Conservation (phyloP, 345 rosid genomes). For the Sisymbrium irio region DNA sequence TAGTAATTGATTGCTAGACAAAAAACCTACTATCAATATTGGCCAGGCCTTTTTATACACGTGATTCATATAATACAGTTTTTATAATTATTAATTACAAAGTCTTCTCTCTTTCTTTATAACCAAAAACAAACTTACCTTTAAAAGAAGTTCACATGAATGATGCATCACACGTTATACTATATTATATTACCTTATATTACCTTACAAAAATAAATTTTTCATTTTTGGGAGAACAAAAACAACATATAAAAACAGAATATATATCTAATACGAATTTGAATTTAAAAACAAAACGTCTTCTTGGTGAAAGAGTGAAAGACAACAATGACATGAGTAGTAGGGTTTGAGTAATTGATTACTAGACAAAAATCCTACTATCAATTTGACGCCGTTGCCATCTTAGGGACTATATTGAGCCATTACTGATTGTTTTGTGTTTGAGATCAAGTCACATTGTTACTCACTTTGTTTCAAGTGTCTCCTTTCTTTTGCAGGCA, state of each 20-base stretch:
- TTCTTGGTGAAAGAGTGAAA: neutral
- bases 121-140: neutral
- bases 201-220: neutral
- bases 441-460: too few relatives aligned
- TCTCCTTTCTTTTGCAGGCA: too few relatives aligned
- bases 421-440: too few relatives aligned
- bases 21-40: too few relatives aligned
- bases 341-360: too few relatives aligned
- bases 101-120: neutral
- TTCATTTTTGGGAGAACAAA: neutral
- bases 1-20: too few relatives aligned
- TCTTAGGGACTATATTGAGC: too few relatives aligned
- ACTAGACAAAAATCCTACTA: too few relatives aligned
- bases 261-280: neutral
- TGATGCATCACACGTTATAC: neutral
- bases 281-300: neutral
- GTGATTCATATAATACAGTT: neutral
- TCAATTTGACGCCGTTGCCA: too few relatives aligned
- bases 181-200: slow-evolving; percentile 1
- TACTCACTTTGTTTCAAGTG: too few relatives aligned
- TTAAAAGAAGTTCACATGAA: slow-evolving; percentile 2
- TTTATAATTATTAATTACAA: neutral
- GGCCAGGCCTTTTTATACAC: neutral
- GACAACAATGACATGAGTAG: too few relatives aligned
- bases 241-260: neutral